Evolutionary conservation across 2,329 filamentous ascomycete genomes (phyloP).

Genomic region (Reticulascus tulasneorum): DNA sequence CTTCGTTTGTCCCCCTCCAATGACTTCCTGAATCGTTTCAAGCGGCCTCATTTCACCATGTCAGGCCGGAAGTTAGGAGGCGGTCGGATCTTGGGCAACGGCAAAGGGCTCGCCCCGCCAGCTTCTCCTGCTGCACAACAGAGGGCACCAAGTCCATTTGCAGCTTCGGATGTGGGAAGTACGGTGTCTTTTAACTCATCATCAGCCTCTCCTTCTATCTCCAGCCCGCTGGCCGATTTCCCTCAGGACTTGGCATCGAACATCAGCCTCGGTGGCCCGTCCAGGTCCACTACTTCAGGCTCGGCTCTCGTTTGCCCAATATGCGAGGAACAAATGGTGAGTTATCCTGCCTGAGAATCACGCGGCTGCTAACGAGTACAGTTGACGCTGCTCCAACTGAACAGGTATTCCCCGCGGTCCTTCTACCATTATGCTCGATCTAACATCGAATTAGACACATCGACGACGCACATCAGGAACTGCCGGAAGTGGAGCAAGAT

Average conservation of each 20-base stretch:
- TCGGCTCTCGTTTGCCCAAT: constrained; percentile 88
- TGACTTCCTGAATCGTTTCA: too few species aligned
- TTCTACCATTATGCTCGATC: constrained; percentile 5
- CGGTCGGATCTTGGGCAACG: constrained; percentile 85
- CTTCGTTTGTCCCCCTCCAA: too few species aligned
- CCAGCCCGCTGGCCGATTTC: constrained; percentile 63
- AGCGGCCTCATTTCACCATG: constrained; percentile 49
- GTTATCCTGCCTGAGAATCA: constrained; percentile 14
- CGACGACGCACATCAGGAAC: constrained; percentile 85
- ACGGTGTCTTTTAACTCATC: constrained; percentile 75
- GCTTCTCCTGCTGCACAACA: constrained; percentile 33
- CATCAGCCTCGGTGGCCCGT: constrained; percentile 62
- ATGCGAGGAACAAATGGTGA: constrained; percentile 95
- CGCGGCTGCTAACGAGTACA: constrained; percentile 31
- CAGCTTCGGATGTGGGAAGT: constrained; percentile 64
- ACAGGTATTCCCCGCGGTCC: constrained; percentile 48
- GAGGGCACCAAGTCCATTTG: constrained; percentile 45
- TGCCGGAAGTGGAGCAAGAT: constrained; percentile 83
- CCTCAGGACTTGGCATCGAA: constrained; percentile 77
- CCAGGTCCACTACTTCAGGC: constrained; percentile 53
- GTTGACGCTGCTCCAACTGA: constrained; percentile 89
- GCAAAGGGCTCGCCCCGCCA: constrained; percentile 72
- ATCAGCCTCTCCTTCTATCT: constrained; percentile 55
- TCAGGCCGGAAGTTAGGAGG: constrained; percentile 84
- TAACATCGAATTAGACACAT: constrained; percentile 45